Conservation (phyloP, 208 protist genomes). For the Leishmania braziliensis region DNA sequence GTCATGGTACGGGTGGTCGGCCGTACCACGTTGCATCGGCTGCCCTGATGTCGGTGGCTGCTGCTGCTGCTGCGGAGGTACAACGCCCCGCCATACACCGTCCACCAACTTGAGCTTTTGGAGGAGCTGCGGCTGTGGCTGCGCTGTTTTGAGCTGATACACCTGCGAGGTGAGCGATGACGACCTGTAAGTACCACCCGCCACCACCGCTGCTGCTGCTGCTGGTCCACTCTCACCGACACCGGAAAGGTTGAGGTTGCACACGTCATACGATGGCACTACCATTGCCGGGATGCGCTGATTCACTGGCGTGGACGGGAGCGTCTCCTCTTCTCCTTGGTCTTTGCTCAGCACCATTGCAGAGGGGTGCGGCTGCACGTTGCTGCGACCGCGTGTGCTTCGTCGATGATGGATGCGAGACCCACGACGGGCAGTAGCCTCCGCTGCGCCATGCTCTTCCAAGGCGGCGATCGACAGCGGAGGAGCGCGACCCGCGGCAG, state of each 20-base stretch:
- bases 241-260: conserved; percentile 9
- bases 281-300: conserved; percentile 32
- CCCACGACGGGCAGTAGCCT: background rate
- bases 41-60: background rate
- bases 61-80: background rate
- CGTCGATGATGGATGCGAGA: background rate
- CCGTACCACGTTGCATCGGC: background rate
- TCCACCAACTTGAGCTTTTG: background rate
- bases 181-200: background rate
- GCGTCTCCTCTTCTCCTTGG: background rate
- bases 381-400: background rate
- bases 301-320: conserved; percentile 20
- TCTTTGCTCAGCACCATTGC: background rate
- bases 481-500: background rate
- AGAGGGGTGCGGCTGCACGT: background rate
- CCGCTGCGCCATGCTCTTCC: background rate
- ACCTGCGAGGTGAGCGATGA: background rate
- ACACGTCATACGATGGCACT: conserved; percentile 16
- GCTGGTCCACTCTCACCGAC: background rate
- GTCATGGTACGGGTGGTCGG: background rate
- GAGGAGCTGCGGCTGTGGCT: background rate
- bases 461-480: conserved; percentile 1
- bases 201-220: background rate
- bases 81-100: background rate
- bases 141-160: background rate